Conservation (phyloP, 371 early-diverging fungal genomes). For the Coemansia sp. region DNA sequence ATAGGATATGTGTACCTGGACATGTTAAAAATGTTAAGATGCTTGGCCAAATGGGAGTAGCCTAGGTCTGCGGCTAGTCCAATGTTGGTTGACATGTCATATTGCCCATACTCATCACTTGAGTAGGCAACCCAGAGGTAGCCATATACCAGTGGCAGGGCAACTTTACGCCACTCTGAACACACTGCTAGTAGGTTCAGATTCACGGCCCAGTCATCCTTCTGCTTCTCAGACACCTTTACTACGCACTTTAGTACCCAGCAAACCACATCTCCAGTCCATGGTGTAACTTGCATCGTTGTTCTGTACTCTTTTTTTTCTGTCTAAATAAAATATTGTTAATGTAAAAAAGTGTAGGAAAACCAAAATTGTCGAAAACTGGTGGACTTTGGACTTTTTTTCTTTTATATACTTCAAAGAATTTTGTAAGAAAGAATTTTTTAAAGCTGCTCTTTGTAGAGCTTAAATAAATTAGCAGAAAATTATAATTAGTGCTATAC, state of each 20-base stretch:
- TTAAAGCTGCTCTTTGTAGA: neutral
- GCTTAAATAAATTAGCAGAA: neutral
- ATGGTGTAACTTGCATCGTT: neutral
- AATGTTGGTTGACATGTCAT: neutral
- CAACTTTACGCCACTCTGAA: neutral
- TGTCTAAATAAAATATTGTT: neutral
- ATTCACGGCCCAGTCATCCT: neutral
- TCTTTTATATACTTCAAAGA: neutral
- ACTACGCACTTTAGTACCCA: neutral
- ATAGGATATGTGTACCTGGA: neutral
- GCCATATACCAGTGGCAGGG: neutral
- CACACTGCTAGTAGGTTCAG: neutral
- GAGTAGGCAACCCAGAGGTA: neutral
- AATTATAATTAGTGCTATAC: neutral
- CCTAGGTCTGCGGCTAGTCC: neutral
- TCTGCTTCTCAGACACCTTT: neutral
- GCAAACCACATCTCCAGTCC: neutral
- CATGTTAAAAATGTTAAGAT: neutral
- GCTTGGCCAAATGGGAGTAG: neutral
- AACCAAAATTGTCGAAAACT: neutral
- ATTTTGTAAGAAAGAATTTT: neutral
- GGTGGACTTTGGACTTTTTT: neutral
- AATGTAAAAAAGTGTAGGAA: neutral
- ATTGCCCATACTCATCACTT: too few relatives aligned
- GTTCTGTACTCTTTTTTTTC: neutral